A percentile compares a stretch with the other conserved stretches of the same genome.
Evolutionary conservation across 2,329 filamentous ascomycete species (phyloP).

Genomic region (Didymellaceae sp.): DNA sequence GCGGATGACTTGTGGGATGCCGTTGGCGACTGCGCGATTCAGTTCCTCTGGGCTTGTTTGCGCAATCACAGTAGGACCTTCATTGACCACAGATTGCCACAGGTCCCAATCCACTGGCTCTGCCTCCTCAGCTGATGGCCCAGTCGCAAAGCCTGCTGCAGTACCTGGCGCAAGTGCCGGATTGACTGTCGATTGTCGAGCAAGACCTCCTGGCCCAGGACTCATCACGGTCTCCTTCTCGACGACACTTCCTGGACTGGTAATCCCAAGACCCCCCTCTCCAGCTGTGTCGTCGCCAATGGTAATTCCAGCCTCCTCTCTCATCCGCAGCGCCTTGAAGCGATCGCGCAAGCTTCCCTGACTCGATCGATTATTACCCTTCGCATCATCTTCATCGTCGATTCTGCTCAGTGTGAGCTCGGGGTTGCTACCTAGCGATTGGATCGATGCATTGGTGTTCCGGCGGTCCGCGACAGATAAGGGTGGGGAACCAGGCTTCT

Average conservation of each 20-base stretch:
- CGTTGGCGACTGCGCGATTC: constrained; percentile 87
- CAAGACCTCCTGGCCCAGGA: constrained; percentile 34
- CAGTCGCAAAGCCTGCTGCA: constrained; percentile 78
- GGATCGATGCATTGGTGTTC: constrained; percentile 81
- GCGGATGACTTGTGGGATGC: constrained; percentile 91
- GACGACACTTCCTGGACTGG: constrained; percentile 44
- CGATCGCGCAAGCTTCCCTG: constrained; percentile 54
- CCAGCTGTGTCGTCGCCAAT: constrained; percentile 55
- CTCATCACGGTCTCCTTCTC: constrained; percentile 48
- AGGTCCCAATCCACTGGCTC: constrained; percentile 96
- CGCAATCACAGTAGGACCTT: constrained; percentile 87
- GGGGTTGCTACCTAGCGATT: constrained; percentile 79
- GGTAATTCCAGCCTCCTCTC: constrained; percentile 52
- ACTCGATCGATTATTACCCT: constrained; percentile 42
- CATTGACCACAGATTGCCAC: constrained; percentile 95
- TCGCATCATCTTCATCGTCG: constrained; percentile 63
- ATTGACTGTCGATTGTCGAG: constrained; percentile 70
- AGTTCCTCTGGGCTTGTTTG: constrained; percentile 88
- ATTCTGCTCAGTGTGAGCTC: constrained; percentile 79
- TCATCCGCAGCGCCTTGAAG: constrained; percentile 54
- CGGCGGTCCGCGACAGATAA: constrained; percentile 61
- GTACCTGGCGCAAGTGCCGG: constrained; percentile 81
- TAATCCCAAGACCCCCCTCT: constrained; percentile 53
- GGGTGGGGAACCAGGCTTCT: constrained; percentile 65
- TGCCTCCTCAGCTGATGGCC: constrained; percentile 72